Percentiles rank a stretch among this genome's conserved stretches.
phyloP scores from a whole-genome alignment of 768 basidiomycete genomes.

The Trichaptum fuscoviolaceum region DNA sequence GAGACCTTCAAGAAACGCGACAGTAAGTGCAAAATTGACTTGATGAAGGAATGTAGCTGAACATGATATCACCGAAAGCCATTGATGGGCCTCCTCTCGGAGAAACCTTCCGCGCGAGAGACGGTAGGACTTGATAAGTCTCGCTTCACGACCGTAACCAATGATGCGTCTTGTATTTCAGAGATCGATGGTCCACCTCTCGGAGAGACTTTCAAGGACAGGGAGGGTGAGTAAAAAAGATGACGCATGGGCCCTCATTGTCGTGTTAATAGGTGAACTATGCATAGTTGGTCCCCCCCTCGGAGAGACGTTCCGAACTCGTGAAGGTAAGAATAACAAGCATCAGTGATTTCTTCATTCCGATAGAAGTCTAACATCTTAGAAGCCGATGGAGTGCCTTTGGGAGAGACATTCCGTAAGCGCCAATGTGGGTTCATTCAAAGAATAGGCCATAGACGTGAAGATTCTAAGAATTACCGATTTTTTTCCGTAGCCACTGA shows the following conservation, averaged over 20 bases:
- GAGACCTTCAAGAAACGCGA: neutral
- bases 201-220: neutral
- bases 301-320: neutral
- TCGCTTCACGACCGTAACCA: neutral
- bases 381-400: neutral
- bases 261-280: neutral
- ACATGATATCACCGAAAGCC: neutral
- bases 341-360: neutral
- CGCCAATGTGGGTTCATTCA: neutral
- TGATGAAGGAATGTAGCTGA: neutral
- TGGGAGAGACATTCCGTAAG: neutral
- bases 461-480: neutral
- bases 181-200: neutral
- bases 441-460: neutral
- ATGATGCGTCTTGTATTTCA: neutral
- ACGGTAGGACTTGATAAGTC: neutral
- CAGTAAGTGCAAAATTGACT: neutral
- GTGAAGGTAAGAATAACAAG: neutral
- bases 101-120: neutral
- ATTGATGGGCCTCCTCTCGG: neutral
- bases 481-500: neutral
- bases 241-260: neutral
- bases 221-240: neutral
- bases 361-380: neutral
- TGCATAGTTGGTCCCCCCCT: neutral